Conservation (phyloP, 768 basidiomycete species). For the Grammothele lineata region DNA sequence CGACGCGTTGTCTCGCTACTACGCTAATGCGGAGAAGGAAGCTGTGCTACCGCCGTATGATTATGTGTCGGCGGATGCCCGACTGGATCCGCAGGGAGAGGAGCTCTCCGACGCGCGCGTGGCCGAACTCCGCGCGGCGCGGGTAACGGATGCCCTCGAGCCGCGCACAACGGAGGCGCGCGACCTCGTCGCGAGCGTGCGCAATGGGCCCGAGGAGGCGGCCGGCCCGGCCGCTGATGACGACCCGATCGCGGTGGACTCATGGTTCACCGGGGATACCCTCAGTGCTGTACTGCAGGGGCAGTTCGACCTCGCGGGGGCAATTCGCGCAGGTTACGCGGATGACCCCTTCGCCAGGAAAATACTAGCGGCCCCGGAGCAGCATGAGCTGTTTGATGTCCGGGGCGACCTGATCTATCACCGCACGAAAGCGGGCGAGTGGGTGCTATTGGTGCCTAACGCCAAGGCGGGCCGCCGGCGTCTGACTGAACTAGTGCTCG, state of each 20-base stretch:
- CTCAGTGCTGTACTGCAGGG: no score
- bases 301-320: no score
- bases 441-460: background rate
- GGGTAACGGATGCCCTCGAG: background rate
- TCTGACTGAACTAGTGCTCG: constrained; percentile 18
- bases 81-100: background rate
- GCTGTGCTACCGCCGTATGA: constrained; percentile 12
- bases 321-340: no score
- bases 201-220: no score
- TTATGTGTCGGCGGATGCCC: constrained; percentile 5
- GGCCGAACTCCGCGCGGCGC: background rate
- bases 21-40: background rate
- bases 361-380: background rate
- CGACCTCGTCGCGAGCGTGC: no score
- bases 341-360: no score
- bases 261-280: no score
- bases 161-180: no score
- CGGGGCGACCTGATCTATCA: background rate
- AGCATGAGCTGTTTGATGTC: background rate
- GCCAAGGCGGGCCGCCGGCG: background rate
- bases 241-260: no score
- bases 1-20: constrained; percentile 29
- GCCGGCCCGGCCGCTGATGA: no score
- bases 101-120: background rate
- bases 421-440: background rate